Evolutionary conservation across 257 asterid genomes (phyloP).

Genomic region (Capsicum rhomboideum): DNA sequence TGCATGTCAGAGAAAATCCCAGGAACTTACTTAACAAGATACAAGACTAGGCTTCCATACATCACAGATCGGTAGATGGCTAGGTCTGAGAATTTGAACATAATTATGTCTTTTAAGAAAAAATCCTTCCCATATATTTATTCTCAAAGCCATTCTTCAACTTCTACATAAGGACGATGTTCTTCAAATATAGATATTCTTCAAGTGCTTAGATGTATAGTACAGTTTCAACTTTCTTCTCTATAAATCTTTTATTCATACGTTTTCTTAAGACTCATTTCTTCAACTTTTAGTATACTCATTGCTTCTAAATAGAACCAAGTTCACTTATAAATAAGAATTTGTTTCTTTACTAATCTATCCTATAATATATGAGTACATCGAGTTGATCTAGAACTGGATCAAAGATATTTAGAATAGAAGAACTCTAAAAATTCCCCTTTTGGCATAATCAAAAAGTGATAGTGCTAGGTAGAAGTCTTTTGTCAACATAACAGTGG

Average conservation of each 20-base stretch:
- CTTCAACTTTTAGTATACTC: background rate
- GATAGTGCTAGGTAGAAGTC: background rate
- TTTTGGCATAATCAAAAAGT: background rate
- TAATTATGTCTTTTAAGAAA: no score
- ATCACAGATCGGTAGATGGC: background rate
- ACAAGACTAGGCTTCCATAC: background rate
- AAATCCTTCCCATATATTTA: no score
- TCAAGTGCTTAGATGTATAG: no score
- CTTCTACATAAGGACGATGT: no score
- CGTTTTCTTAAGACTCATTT: no score
- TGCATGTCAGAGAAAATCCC: no score
- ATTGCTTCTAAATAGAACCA: background rate
- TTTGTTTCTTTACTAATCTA: background rate
- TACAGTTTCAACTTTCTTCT: no score
- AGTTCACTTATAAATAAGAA: background rate
- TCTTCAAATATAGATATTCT: no score
- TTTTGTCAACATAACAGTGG: no score
- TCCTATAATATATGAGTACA: background rate
- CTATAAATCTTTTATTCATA: no score
- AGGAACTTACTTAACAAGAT: no score
- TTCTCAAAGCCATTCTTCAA: no score
- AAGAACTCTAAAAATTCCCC: background rate
- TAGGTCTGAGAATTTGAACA: background rate
- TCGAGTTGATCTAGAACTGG: background rate
- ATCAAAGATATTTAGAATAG: background rate